phyloP scores from a whole-genome alignment of 352 stramenopile genomes.

The Globisporangium canariense region DNA sequence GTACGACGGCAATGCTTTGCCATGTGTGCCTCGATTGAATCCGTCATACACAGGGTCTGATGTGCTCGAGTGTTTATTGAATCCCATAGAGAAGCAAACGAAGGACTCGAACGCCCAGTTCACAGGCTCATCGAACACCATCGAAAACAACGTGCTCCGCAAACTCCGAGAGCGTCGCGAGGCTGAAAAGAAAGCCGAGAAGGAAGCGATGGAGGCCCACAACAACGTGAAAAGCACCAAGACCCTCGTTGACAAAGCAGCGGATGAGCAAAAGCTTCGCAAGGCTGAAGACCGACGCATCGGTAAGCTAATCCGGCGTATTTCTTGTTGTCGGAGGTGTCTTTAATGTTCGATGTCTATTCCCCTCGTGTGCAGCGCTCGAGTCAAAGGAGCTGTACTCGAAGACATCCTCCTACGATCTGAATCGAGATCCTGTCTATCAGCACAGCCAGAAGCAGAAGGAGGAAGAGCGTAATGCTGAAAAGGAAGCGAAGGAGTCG shows the following conservation, averaged over 20 bases:
- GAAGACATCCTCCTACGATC: conserved; percentile 32
- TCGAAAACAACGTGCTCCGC: conserved; percentile 31
- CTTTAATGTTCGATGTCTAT: background rate
- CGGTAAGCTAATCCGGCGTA: background rate
- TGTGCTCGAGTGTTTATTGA: background rate
- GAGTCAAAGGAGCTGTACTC: conserved; percentile 36
- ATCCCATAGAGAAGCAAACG: conserved; percentile 7
- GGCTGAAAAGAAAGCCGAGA: conserved; percentile 37
- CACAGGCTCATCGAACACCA: conserved; percentile 7
- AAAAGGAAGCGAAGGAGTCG: conserved; percentile 27
- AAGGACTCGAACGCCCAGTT: conserved; percentile 4
- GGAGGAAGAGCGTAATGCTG: conserved; percentile 26
- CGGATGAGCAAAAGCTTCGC: conserved; percentile 41
- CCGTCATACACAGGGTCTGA: background rate
- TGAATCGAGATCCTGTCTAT: conserved; percentile 51
- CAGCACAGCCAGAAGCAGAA: conserved; percentile 46
- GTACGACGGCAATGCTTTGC: conserved; percentile 4
- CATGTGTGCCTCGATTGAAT: background rate
- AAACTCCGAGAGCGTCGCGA: conserved; percentile 34
- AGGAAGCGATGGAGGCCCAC: conserved; percentile 32
- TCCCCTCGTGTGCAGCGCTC: conserved; percentile 12
- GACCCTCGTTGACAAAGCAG: conserved; percentile 42
- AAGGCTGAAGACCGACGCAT: conserved; percentile 38
- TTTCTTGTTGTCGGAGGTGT: background rate
- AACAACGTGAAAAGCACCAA: conserved; percentile 36